phyloP scores from a whole-genome alignment of 495 filamentous ascomycete species.

The Trichocladium uniseriatum region DNA sequence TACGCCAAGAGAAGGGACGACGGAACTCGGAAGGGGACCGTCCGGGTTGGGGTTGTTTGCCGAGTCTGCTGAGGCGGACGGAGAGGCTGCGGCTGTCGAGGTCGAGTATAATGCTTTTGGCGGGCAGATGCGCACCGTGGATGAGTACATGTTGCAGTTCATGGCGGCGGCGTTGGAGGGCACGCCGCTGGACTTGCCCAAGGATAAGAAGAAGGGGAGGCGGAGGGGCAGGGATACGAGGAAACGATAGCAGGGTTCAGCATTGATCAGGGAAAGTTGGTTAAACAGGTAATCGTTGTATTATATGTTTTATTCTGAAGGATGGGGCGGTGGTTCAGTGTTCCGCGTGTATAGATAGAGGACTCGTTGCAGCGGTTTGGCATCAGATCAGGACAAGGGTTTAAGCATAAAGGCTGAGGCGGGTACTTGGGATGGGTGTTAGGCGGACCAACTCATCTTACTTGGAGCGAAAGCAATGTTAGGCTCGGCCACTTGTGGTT shows the following conservation, averaged over 20 bases:
- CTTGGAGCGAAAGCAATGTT: too few species aligned
- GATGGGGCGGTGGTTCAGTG: too few species aligned
- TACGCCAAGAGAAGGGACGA: constrained; percentile 39
- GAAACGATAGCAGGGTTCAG: constrained; percentile 7
- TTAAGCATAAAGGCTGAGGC: too few species aligned
- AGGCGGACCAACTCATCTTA: too few species aligned
- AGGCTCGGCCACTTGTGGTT: too few species aligned
- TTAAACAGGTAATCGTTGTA: too few species aligned
- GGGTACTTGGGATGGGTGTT: too few species aligned
- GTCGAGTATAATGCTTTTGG: constrained; percentile 48
- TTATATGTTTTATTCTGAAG: too few species aligned
- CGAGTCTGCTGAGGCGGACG: constrained; percentile 25
- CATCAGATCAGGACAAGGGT: too few species aligned
- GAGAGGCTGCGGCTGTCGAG: constrained; percentile 15
- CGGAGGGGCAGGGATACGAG: constrained; percentile 20
- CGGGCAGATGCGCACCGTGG: constrained; percentile 52
- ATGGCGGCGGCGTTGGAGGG: constrained; percentile 72
- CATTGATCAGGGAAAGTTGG: neutral
- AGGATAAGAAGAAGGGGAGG: constrained; percentile 62
- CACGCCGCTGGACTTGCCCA: constrained; percentile 67
- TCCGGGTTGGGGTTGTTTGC: constrained; percentile 35
- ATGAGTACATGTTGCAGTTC: constrained; percentile 76
- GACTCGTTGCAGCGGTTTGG: too few species aligned
- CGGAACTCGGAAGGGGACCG: constrained; percentile 7
- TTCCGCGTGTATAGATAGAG: too few species aligned